A percentile compares a stretch with the other conserved stretches of the same genome.
Conservation (phyloP, 176 grass and related monocot genomes). For the Hsuehochloa calcarea region DNA sequence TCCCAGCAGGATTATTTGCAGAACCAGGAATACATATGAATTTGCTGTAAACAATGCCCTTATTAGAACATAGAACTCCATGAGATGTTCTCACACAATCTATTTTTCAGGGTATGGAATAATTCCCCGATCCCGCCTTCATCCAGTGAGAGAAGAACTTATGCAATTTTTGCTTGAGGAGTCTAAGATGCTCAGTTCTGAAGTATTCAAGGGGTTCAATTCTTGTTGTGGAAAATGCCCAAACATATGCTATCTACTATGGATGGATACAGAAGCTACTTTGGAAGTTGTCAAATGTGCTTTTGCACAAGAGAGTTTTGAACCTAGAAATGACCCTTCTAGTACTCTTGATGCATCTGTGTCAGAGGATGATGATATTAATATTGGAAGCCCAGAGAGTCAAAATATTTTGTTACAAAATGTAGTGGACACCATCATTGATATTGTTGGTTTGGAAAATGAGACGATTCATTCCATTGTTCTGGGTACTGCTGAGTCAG, state of each 20-base stretch:
- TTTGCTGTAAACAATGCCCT: slow-evolving; percentile 1
- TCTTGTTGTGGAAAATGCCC: slow-evolving; percentile 65
- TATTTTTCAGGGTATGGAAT: slow-evolving; percentile 78
- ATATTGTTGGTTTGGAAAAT: slow-evolving; percentile 80
- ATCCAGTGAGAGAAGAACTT: slow-evolving; percentile 68
- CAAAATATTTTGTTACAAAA: slow-evolving; percentile 68
- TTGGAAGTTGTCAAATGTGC: slow-evolving; percentile 85
- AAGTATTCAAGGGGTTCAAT: slow-evolving; percentile 67
- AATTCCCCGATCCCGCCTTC: slow-evolving; percentile 48
- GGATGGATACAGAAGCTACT: slow-evolving; percentile 80
- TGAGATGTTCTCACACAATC: slow-evolving; percentile 25
- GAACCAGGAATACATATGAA: slow-evolving; percentile 30
- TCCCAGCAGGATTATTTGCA: slow-evolving; percentile 3
- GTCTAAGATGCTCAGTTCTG: slow-evolving; percentile 62
- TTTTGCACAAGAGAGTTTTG: slow-evolving; percentile 46
- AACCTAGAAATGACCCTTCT: slow-evolving; percentile 30
- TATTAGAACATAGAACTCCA: slow-evolving; percentile 9
- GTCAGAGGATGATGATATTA: slow-evolving; percentile 27
- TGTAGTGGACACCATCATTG: slow-evolving; percentile 52
- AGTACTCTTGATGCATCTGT: slow-evolving; percentile 32
- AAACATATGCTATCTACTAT: slow-evolving; percentile 80
- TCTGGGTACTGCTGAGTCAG: slow-evolving; percentile 32
- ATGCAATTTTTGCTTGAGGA: slow-evolving; percentile 91
- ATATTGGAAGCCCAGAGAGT: slow-evolving; percentile 34
- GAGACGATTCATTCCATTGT: slow-evolving; percentile 58